These are phyloP conservation scores for Cyclospora cayetanensis DNA, from an alignment of 169 alveolate species.

Conservation along the genomic window DNA sequence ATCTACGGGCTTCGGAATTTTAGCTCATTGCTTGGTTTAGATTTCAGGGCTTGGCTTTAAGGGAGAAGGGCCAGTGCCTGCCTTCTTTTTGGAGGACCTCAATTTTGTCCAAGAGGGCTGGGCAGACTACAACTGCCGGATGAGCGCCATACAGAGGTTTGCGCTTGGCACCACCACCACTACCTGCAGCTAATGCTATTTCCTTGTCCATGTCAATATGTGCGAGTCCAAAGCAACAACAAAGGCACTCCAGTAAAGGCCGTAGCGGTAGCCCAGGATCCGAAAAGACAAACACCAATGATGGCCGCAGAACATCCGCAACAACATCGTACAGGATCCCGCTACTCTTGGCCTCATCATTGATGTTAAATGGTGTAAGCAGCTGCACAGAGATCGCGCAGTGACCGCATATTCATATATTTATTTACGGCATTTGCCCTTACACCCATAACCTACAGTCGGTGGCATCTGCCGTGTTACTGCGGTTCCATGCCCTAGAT, in stretches of 20 bases:
- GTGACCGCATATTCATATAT: too few species aligned
- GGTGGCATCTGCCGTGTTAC: too few species aligned
- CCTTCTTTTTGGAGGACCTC: slow-evolving; percentile 42
- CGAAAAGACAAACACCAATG: slow-evolving; percentile 42
- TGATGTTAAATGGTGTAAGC: too few species aligned
- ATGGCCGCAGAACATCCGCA: slow-evolving; percentile 31
- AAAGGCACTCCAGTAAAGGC: slow-evolving; percentile 20
- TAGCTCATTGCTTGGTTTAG: background rate
- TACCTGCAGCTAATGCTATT: background rate
- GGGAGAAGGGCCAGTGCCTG: background rate
- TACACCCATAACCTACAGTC: too few species aligned
- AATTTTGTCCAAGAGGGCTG: slow-evolving; percentile 17
- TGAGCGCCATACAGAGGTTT: background rate
- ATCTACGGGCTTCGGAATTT: too few species aligned
- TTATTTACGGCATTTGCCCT: too few species aligned
- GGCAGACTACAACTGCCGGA: slow-evolving; percentile 35
- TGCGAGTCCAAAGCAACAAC: slow-evolving; percentile 38
- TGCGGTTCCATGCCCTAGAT: too few species aligned
- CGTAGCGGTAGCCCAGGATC: slow-evolving; percentile 40
- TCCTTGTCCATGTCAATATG: slow-evolving; percentile 14
- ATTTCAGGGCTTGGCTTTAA: background rate
- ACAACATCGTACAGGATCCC: background rate
- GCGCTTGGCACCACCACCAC: background rate
- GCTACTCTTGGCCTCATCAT: too few species aligned
- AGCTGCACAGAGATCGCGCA: too few species aligned